Evolutionary conservation across 2,329 filamentous ascomycete species (phyloP).

Genomic region (Fusarium zealandicum): DNA sequence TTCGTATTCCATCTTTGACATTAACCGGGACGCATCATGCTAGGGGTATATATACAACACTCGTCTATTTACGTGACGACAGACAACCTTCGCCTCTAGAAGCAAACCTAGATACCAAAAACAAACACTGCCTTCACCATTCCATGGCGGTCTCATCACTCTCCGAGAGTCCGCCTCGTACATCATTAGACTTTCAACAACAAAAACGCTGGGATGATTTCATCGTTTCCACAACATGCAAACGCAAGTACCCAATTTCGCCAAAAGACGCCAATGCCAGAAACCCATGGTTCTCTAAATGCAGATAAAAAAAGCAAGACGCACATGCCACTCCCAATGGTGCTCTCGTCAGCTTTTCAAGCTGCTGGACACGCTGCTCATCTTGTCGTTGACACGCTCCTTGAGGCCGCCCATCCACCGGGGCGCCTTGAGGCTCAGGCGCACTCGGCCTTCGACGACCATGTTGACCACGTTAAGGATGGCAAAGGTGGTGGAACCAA

Average conservation of each 20-base stretch:
- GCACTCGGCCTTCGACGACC: constrained; percentile 83
- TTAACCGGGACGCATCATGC: neutral
- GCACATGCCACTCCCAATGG: neutral
- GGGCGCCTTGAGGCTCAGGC: constrained; percentile 63
- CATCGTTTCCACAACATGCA: constrained; percentile 8
- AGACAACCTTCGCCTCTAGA: constrained; percentile 5
- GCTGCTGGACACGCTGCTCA: constrained; percentile 59
- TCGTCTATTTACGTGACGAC: constrained; percentile 12
- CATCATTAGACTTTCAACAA: constrained; percentile 17
- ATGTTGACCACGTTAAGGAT: constrained; percentile 85
- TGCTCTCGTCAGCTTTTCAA: constrained; percentile 45
- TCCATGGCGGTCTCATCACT: constrained; percentile 22
- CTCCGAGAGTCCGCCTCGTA: constrained; percentile 21
- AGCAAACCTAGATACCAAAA: constrained; percentile 11
- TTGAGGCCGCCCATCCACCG: constrained; percentile 57
- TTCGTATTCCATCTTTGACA: too few relatives aligned
- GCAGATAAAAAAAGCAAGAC: constrained; percentile 11
- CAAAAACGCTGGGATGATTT: neutral
- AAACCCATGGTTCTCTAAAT: constrained; percentile 19
- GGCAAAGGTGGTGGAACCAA: constrained; percentile 83
- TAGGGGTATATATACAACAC: constrained; percentile 29
- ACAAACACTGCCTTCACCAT: constrained; percentile 19
- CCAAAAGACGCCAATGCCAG: constrained; percentile 25
- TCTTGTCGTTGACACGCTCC: constrained; percentile 54
- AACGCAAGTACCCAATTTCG: constrained; percentile 17